Evolutionary conservation across 257 asterid species (phyloP).

Genomic region (Ilex aquifolium): DNA sequence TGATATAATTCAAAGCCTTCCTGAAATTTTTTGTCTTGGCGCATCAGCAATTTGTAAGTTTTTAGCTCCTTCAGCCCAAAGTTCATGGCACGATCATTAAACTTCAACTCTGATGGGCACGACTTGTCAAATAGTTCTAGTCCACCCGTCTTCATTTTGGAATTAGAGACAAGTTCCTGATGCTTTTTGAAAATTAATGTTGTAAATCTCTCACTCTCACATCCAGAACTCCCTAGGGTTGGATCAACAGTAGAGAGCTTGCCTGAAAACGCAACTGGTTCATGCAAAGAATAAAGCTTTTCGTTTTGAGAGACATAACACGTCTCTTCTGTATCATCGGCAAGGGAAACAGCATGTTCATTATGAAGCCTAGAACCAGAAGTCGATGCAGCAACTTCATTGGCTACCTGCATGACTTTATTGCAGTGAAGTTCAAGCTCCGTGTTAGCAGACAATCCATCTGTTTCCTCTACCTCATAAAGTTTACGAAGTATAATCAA

Average conservation of each 20-base stretch:
- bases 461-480: conserved; percentile 26
- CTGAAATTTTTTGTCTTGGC: conserved; percentile 41
- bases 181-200: conserved; percentile 38
- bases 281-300: conserved; percentile 30
- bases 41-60: conserved; percentile 33
- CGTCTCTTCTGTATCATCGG: conserved; percentile 42
- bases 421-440: conserved; percentile 40
- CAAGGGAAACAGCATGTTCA: conserved; percentile 46
- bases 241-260: conserved; percentile 12
- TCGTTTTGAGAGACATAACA: conserved; percentile 14
- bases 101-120: conserved; percentile 53
- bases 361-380: conserved; percentile 23
- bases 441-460: conserved; percentile 34
- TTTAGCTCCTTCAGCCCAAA: conserved; percentile 45
- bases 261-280: conserved; percentile 32
- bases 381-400: conserved; percentile 21
- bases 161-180: conserved; percentile 19
- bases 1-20: conserved; percentile 37
- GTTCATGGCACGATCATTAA: conserved; percentile 15
- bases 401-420: conserved; percentile 38
- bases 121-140: conserved; percentile 45
- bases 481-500: conserved; percentile 43
- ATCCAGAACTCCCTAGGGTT: conserved; percentile 9
- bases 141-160: conserved; percentile 30
- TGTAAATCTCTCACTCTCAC: conserved; percentile 22